These are phyloP conservation scores for Sclerotinia subarctica DNA, from an alignment of 2,329 filamentous ascomycete genomes.

Conservation along the genomic window DNA sequence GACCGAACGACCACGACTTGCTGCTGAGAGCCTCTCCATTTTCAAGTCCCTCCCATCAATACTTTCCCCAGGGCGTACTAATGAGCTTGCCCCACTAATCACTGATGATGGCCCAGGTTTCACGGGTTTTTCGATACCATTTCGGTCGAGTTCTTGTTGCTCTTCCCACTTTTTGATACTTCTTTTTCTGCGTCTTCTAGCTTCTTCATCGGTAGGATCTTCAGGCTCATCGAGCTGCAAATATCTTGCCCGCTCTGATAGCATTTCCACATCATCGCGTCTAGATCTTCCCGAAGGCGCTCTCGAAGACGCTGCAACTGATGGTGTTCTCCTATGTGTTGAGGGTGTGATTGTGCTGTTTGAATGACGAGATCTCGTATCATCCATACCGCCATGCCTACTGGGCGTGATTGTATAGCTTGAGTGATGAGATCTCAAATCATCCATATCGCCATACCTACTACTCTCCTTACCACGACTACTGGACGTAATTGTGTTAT, in stretches of 20 bases:
- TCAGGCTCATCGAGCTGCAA: not conserved
- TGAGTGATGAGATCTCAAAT: not conserved
- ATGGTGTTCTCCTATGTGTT: not conserved
- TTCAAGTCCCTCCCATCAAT: not conserved
- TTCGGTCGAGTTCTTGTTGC: not conserved
- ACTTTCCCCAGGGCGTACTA: not conserved
- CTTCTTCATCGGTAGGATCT: not conserved
- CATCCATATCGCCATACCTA: too few species aligned
- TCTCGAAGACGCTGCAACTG: not conserved
- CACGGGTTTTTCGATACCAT: not conserved
- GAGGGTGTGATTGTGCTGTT: not conserved
- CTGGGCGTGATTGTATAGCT: not conserved
- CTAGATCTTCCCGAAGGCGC: not conserved
- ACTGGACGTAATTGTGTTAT: not conserved
- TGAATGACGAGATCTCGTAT: not conserved
- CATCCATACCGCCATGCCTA: too few species aligned
- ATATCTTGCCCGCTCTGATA: not conserved
- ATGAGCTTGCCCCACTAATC: not conserved
- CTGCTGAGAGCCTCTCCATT: too few species aligned
- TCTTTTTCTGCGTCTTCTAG: not conserved
- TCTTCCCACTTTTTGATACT: not conserved
- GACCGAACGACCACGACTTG: too few species aligned
- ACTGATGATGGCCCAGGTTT: not conserved
- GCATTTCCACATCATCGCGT: not conserved
- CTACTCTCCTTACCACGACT: too few species aligned